A percentile compares a stretch with the other conserved stretches of the same genome.
phyloP scores from a whole-genome alignment of 2,329 filamentous ascomycete genomes.

The Myriosclerotinia curreyana region DNA sequence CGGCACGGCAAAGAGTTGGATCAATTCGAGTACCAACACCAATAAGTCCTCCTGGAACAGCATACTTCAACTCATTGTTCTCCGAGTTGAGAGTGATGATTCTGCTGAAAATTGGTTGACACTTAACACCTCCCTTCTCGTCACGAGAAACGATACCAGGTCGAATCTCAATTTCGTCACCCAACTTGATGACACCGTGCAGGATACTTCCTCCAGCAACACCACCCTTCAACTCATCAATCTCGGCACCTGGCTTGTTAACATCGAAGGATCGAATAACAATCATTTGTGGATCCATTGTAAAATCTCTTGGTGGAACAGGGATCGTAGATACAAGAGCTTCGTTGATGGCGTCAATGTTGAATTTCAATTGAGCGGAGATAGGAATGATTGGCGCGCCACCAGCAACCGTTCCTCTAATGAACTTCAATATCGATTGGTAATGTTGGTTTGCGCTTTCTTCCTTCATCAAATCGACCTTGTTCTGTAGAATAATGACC shows the following conservation, averaged over 20 bases:
- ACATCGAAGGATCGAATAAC: constrained; percentile 99
- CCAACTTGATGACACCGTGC: constrained; percentile 93
- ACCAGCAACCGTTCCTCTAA: constrained; percentile 93
- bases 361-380: constrained; percentile 97
- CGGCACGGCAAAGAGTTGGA: constrained; percentile 95
- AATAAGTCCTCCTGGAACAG: constrained; percentile 94
- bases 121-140: constrained; percentile 88
- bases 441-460: constrained; percentile 92
- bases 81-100: constrained; percentile 96
- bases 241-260: constrained; percentile 99
- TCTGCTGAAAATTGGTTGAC: constrained; percentile 93
- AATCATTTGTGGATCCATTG: constrained; percentile 93
- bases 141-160: constrained; percentile 98
- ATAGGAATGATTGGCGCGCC: constrained; percentile 95
- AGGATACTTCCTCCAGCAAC: constrained; percentile 96
- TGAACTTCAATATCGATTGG: constrained; percentile 97
- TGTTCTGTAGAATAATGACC: constrained; percentile 99
- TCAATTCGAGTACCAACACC: constrained; percentile 98
- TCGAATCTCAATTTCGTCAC: constrained; percentile 97
- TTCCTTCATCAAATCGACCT: constrained; percentile 97
- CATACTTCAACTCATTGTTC: constrained; percentile 97
- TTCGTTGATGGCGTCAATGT: constrained; percentile 98
- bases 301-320: constrained; percentile 86
- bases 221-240: constrained; percentile 97
- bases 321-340: constrained; percentile 94